These are phyloP conservation scores for Komagataella mondaviorum DNA, from an alignment of 805 yeast species.

Conservation along the genomic window DNA sequence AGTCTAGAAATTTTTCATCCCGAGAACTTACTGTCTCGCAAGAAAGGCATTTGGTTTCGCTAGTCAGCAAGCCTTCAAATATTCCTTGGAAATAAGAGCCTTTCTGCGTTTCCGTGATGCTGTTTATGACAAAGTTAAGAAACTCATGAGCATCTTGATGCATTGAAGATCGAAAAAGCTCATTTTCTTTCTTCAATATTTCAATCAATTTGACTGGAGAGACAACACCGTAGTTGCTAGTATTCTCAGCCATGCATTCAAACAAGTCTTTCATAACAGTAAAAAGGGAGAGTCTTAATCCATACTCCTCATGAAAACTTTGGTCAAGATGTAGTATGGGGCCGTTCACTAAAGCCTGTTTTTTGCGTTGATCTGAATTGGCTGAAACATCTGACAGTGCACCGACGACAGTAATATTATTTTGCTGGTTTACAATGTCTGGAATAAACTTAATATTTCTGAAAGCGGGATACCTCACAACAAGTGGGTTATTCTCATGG, in stretches of 20 bases:
- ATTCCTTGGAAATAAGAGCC: conserved; percentile 36
- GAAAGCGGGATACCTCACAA: conserved; percentile 17
- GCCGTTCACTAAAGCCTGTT: conserved; percentile 65
- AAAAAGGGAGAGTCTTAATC: conserved; percentile 34
- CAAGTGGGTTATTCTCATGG: conserved; percentile 4
- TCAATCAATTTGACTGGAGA: conserved; percentile 68
- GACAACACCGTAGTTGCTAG: conserved; percentile 63
- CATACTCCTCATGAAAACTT: conserved; percentile 37
- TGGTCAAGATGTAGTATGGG: conserved; percentile 79
- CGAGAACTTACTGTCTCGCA: conserved; percentile 76
- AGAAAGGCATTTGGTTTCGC: conserved; percentile 79
- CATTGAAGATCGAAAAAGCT: conserved; percentile 78
- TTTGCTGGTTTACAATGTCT: conserved; percentile 25
- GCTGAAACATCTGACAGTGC: conserved; percentile 25
- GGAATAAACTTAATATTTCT: conserved; percentile 19
- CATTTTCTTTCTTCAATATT: conserved; percentile 69
- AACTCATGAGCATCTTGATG: conserved; percentile 99
- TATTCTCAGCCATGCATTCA: conserved; percentile 68
- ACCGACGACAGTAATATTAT: conserved; percentile 31
- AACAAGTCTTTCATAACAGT: conserved; percentile 74
- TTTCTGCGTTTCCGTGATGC: conserved; percentile 27
- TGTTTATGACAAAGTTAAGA: conserved; percentile 72
- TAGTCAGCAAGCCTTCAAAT: conserved; percentile 76
- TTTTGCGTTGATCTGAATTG: conserved; percentile 60
- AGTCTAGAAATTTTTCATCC: conserved; percentile 78